These are phyloP conservation scores for Bipolaris victoriae DNA, from an alignment of 2,329 filamentous ascomycete species.

Conservation along the genomic window DNA sequence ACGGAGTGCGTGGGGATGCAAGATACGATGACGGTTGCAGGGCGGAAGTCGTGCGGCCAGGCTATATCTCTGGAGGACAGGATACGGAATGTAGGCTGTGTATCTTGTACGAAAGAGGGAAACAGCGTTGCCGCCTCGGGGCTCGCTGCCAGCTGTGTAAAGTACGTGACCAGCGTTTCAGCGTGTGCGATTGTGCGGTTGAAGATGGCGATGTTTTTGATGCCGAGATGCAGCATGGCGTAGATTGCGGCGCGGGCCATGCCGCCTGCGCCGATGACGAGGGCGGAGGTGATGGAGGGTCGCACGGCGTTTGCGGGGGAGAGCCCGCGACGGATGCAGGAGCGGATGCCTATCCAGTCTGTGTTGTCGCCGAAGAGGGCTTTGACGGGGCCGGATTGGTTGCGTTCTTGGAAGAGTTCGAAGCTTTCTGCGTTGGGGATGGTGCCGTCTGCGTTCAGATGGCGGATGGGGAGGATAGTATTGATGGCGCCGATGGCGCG, in stretches of 20 bases:
- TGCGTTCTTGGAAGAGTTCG: conserved; percentile 61
- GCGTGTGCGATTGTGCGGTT: conserved; percentile 73
- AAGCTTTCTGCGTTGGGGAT: conserved; percentile 62
- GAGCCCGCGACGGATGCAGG: conserved; percentile 72
- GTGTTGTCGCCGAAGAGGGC: conserved; percentile 80
- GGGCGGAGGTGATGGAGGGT: conserved; percentile 54
- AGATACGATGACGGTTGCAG: conserved; percentile 75
- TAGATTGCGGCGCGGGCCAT: conserved; percentile 81
- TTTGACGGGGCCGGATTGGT: conserved; percentile 68
- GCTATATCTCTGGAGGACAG: conserved; percentile 62
- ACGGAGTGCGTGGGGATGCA: conserved; percentile 75
- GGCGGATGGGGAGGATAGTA: conserved; percentile 73
- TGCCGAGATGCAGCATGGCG: conserved; percentile 78
- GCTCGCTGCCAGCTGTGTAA: conserved; percentile 58
- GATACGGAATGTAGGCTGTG: conserved; percentile 60
- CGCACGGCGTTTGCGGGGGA: conserved; percentile 71
- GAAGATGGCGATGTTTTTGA: conserved; percentile 74
- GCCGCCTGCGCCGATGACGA: conserved; percentile 66
- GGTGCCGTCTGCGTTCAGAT: conserved; percentile 60
- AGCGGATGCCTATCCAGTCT: conserved; percentile 79
- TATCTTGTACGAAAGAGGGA: conserved; percentile 33
- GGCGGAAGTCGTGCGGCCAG: conserved; percentile 68
- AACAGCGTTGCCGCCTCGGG: conserved; percentile 27
- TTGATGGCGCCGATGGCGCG: conserved; percentile 77
- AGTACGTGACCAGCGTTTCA: conserved; percentile 70